Conservation (phyloP, 306 rosid species). For the Abrus precatorius region DNA sequence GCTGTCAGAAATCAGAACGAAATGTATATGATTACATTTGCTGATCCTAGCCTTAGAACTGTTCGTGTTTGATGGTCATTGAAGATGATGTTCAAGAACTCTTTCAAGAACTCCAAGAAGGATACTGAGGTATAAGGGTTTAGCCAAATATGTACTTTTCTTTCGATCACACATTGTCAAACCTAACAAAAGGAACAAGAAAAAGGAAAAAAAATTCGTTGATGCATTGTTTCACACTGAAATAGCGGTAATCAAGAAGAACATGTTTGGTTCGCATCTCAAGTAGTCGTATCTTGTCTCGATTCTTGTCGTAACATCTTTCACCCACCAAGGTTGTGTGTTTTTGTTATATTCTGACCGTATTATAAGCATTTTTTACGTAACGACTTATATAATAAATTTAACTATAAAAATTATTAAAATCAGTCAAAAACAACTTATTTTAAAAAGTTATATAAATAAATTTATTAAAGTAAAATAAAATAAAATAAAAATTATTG, state of each 20-base stretch:
- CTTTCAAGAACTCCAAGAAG: neutral
- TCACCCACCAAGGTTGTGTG: conserved; percentile 27
- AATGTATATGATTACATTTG: neutral
- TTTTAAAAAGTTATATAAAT: no score
- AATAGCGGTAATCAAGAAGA: conserved; percentile 27
- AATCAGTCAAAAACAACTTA: no score
- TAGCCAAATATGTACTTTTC: conserved; percentile 29
- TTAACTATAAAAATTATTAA: no score
- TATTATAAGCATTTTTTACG: no score
- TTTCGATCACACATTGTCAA: conserved; percentile 30
- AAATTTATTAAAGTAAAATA: no score
- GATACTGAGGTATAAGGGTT: neutral
- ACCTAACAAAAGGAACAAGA: conserved; percentile 24
- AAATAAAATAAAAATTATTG: no score
- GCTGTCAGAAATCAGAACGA: conserved; percentile 28
- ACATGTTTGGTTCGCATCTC: conserved; percentile 40
- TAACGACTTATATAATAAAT: no score
- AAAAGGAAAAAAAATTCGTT: neutral
- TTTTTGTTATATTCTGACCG: neutral
- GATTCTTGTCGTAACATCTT: conserved; percentile 29
- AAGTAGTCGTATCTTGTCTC: neutral
- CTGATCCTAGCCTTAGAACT: conserved; percentile 17
- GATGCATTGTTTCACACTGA: conserved; percentile 39
- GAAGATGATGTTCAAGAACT: conserved; percentile 13
- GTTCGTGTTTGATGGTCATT: neutral